These are phyloP conservation scores for Rhynchospora pubera DNA, from an alignment of 176 grass and related monocot species.

Conservation along the genomic window DNA sequence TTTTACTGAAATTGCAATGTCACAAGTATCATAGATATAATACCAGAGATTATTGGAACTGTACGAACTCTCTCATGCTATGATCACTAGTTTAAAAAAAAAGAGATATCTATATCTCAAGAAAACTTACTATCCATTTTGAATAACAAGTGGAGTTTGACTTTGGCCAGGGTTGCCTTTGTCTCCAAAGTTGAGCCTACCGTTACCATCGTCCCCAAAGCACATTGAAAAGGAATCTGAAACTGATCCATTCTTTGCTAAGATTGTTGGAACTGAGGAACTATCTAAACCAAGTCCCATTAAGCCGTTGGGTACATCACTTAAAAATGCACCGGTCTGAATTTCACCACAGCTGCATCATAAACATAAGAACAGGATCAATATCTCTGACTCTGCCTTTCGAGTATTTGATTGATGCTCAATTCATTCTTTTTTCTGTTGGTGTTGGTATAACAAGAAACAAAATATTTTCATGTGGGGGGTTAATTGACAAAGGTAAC, in stretches of 20 bases:
- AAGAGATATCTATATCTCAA: background rate
- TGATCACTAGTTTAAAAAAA: background rate
- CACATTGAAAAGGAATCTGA: conserved; percentile 89
- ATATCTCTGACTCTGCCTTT: background rate
- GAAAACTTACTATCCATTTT: background rate
- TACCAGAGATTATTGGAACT: background rate
- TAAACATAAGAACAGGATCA: background rate
- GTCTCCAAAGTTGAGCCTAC: conserved; percentile 84
- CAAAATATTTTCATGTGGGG: background rate
- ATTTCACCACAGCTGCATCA: conserved; percentile 36
- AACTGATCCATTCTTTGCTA: conserved; percentile 24
- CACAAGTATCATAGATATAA: background rate
- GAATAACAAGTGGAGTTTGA: conserved; percentile 54
- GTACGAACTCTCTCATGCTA: background rate
- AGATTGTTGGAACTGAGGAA: conserved; percentile 47
- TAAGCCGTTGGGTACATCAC: conserved; percentile 38
- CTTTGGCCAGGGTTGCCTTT: conserved; percentile 36
- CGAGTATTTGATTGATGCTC: background rate
- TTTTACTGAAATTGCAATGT: background rate
- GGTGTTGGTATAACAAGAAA: background rate
- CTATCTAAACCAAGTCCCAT: conserved; percentile 63
- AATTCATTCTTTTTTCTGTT: background rate
- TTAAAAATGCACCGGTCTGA: conserved; percentile 47
- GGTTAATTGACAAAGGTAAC: too few species aligned
- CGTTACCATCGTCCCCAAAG: conserved; percentile 46